Percentiles rank a stretch among this genome's conserved stretches.
Evolutionary conservation across 805 yeast genomes (phyloP).

Genomic region (Suhomyces kilbournensis): DNA sequence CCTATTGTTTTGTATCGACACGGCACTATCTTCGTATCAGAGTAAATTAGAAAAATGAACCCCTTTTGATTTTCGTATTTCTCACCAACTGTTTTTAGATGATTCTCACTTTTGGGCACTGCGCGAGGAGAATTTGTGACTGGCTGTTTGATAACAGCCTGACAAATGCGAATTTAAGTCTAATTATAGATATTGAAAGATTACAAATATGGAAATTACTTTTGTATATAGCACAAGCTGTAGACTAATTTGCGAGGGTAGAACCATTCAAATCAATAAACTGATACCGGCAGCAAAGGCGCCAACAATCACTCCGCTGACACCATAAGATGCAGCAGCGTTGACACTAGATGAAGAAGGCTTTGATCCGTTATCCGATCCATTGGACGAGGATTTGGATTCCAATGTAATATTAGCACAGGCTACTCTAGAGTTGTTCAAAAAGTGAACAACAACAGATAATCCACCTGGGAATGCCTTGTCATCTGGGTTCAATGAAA

Average conservation of each 20-base stretch:
- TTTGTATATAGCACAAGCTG: not conserved
- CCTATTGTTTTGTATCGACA: not conserved
- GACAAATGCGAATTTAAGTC: too few species aligned
- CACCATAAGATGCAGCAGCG: constrained; percentile 3
- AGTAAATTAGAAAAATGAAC: not conserved
- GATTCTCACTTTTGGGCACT: not conserved
- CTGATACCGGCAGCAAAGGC: constrained; percentile 12
- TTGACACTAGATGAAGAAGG: constrained; percentile 4
- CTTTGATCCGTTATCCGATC: constrained; percentile 4
- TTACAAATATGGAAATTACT: not conserved
- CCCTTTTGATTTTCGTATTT: not conserved
- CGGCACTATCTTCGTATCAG: not conserved
- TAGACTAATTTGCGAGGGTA: not conserved
- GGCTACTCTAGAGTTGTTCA: constrained; percentile 30
- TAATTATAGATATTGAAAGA: too few species aligned
- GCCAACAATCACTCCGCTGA: constrained; percentile 9
- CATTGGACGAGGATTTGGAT: constrained; percentile 2
- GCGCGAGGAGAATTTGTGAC: not conserved
- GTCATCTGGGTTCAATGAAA: constrained; percentile 22
- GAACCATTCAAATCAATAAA: constrained; percentile 8
- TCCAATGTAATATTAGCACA: constrained; percentile 37
- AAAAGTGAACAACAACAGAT: constrained; percentile 36
- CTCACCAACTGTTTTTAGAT: not conserved
- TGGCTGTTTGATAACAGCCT: too few species aligned
- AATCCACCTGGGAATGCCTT: constrained; percentile 25